Conservation (phyloP, 805 yeast species). For the Nakazawaea ambrosiae region DNA sequence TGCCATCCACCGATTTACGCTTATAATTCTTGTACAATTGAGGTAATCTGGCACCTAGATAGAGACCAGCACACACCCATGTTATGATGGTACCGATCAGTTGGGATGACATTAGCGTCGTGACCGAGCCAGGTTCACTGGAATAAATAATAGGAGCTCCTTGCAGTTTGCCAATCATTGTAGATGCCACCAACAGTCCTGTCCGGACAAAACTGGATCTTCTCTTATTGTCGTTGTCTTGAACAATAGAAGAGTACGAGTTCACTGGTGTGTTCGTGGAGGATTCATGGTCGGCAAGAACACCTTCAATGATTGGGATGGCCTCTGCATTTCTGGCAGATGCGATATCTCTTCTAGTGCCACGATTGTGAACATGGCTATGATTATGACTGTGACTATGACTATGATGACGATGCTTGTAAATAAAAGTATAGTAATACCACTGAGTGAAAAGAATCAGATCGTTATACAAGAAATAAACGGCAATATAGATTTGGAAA, state of each 20-base stretch:
- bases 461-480: constrained; percentile 73
- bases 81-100: constrained; percentile 47
- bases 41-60: constrained; percentile 76
- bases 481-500: constrained; percentile 70
- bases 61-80: constrained; percentile 73
- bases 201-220: constrained; percentile 2
- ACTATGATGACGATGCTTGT: not conserved
- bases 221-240: not conserved
- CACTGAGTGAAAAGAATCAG: constrained; percentile 61
- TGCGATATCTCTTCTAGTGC: too few relatives aligned
- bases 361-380: not conserved
- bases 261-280: too few relatives aligned
- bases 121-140: constrained; percentile 1
- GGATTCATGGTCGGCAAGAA: too few relatives aligned
- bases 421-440: constrained; percentile 25
- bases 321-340: not conserved
- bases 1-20: constrained; percentile 80
- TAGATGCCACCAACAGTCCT: not conserved
- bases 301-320: constrained; percentile 4
- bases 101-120: not conserved
- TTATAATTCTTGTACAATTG: constrained; percentile 71
- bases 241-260: too few relatives aligned
- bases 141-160: constrained; percentile 1
- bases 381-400: constrained; percentile 4
- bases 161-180: constrained; percentile 1